These are phyloP conservation scores for Xylaria sp. DNA, from an alignment of 2,329 filamentous ascomycete species.

Conservation along the genomic window DNA sequence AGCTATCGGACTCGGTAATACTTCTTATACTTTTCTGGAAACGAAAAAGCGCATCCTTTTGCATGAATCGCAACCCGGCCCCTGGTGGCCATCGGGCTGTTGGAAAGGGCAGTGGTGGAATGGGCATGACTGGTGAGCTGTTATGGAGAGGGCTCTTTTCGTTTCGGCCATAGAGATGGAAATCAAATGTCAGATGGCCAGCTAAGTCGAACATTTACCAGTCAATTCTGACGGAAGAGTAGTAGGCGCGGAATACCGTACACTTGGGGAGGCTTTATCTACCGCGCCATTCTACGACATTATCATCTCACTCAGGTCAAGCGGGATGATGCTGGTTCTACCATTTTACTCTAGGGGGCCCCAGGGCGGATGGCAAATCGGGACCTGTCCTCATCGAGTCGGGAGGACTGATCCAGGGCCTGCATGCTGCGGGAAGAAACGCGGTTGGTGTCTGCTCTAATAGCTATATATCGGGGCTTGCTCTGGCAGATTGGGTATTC, in stretches of 20 bases:
- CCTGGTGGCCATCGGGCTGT: neutral
- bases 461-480: constrained; percentile 1
- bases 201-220: neutral
- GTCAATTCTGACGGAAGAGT: neutral
- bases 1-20: too few species aligned
- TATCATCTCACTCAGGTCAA: too few species aligned
- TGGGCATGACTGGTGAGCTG: neutral
- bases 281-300: too few species aligned
- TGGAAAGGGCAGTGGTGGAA: neutral
- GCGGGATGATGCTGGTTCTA: too few species aligned
- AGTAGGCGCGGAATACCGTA: neutral
- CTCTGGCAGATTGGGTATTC: constrained; percentile 1
- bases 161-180: neutral
- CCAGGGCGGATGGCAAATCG: neutral
- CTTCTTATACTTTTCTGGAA: too few species aligned
- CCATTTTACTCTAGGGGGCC: too few species aligned
- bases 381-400: neutral
- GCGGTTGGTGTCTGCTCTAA: constrained; percentile 2
- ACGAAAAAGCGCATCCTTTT: neutral
- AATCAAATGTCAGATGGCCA: neutral
- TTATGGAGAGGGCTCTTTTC: too few species aligned
- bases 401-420: neutral
- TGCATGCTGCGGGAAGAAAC: constrained; percentile 4
- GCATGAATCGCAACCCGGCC: neutral
- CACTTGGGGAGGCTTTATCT: neutral